A percentile compares a stretch with the other conserved stretches of the same genome.
Conservation (phyloP, 176 grass and related monocot species). For the Ensete ventricosum region DNA sequence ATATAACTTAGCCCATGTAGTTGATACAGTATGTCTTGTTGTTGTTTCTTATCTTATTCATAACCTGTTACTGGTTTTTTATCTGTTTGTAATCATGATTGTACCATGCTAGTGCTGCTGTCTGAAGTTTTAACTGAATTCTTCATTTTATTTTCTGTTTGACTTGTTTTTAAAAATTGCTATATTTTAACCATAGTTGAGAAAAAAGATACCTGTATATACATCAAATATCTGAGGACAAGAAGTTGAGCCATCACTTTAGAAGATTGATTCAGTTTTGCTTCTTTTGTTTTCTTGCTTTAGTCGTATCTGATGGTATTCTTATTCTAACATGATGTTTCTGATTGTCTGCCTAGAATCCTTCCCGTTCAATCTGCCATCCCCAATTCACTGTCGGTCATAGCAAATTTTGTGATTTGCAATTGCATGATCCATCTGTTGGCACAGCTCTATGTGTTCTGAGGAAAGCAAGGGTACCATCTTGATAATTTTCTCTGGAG, state of each 20-base stretch:
- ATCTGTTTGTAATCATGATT: too few species aligned
- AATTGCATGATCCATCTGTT: slow-evolving; percentile 45
- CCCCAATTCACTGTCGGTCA: slow-evolving; percentile 75
- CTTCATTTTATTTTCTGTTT: too few species aligned
- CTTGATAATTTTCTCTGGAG: slow-evolving; percentile 7
- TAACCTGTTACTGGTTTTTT: too few species aligned
- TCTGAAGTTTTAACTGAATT: too few species aligned
- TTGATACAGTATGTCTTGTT: too few species aligned
- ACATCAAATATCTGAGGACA: neutral
- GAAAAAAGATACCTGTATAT: too few species aligned
- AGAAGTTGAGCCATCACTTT: neutral
- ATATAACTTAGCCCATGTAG: too few species aligned
- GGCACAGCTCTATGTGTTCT: slow-evolving; percentile 61
- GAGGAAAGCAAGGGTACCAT: slow-evolving; percentile 66
- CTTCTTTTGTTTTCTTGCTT: neutral
- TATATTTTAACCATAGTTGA: too few species aligned
- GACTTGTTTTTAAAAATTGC: too few species aligned
- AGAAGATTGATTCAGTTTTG: neutral
- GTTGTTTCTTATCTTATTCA: too few species aligned
- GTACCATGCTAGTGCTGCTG: too few species aligned
- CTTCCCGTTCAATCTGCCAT: slow-evolving; percentile 45
- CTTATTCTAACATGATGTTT: neutral
- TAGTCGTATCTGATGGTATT: neutral
- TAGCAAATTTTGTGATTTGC: slow-evolving; percentile 66
- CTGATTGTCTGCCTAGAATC: slow-evolving; percentile 51